phyloP scores from a whole-genome alignment of 2,329 filamentous ascomycete genomes.

The Fusarium pininemorale region DNA sequence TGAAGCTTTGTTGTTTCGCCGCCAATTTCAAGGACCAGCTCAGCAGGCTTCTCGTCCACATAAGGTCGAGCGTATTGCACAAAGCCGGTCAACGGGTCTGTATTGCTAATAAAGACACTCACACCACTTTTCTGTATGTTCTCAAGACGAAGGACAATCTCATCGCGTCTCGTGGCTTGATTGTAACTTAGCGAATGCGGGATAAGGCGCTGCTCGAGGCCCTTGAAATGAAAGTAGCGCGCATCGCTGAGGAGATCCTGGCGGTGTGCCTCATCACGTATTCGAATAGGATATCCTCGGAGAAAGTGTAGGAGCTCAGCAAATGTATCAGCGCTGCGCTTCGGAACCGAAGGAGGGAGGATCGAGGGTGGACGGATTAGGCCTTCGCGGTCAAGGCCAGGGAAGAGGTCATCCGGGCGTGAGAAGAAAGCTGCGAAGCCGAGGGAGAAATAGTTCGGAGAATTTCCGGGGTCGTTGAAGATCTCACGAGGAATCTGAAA shows the following conservation, averaged over 20 bases:
- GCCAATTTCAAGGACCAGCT: conserved; percentile 84
- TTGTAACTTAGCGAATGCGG: conserved; percentile 81
- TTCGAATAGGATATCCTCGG: conserved; percentile 82
- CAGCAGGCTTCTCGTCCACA: conserved; percentile 77
- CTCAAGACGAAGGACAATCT: conserved; percentile 83
- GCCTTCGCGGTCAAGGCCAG: conserved; percentile 80
- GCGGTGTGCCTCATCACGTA: conserved; percentile 80
- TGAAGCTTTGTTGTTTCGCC: conserved; percentile 70
- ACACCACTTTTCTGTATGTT: conserved; percentile 91
- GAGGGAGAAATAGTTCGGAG: conserved; percentile 94
- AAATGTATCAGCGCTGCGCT: conserved; percentile 84
- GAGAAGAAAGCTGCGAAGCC: conserved; percentile 91
- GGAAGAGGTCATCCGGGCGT: conserved; percentile 81
- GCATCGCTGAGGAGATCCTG: conserved; percentile 83
- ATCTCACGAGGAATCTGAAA: conserved; percentile 92
- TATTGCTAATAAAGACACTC: conserved; percentile 62
- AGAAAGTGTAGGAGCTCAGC: conserved; percentile 82
- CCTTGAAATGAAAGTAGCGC: conserved; percentile 92
- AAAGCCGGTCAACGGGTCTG: conserved; percentile 55
- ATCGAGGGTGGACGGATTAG: conserved; percentile 90
- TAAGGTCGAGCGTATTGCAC: conserved; percentile 87
- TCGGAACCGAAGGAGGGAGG: conserved; percentile 80
- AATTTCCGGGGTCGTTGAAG: conserved; percentile 85
- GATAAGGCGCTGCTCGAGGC: conserved; percentile 87
- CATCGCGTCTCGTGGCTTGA: conserved; percentile 69